Percentiles rank a stretch among this genome's conserved stretches.
phyloP scores from a whole-genome alignment of 1,284 basidiomycete genomes.

The Cutaneotrichosporon spelunceum region DNA sequence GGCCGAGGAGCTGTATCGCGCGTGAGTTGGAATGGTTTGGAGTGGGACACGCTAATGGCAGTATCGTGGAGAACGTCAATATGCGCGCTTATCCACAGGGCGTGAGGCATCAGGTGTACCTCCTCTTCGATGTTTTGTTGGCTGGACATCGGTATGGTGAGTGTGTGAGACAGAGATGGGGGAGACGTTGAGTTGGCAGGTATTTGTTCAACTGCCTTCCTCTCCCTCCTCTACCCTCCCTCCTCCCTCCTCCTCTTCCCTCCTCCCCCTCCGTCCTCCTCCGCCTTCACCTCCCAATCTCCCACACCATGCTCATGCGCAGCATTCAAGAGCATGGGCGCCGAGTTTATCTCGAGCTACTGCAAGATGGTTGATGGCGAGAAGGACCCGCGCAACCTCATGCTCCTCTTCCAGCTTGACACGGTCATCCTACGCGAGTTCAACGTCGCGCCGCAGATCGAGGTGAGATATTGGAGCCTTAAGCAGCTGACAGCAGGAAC shows the following conservation, averaged over 20 bases:
- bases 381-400: constrained; percentile 93
- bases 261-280: neutral
- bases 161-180: constrained; percentile 21
- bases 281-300: too few species aligned
- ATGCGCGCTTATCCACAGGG: constrained; percentile 80
- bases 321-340: constrained; percentile 70
- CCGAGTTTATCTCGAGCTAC: constrained; percentile 71
- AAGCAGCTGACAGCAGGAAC: constrained; percentile 56
- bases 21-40: constrained; percentile 56
- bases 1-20: constrained; percentile 63
- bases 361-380: constrained; percentile 81
- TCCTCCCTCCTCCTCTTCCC: neutral
- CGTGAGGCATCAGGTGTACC: constrained; percentile 75
- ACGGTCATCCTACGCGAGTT: constrained; percentile 84
- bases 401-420: constrained; percentile 83
- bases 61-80: constrained; percentile 72
- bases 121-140: constrained; percentile 75
- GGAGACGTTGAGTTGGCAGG: neutral
- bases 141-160: constrained; percentile 68
- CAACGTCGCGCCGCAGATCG: constrained; percentile 67
- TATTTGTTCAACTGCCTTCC: neutral
- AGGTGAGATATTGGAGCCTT: constrained; percentile 56
- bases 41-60: constrained; percentile 42
- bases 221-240: neutral
- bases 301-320: neutral